phyloP scores from a whole-genome alignment of 148 eudicot species.

The Gaultheria prostrata region DNA sequence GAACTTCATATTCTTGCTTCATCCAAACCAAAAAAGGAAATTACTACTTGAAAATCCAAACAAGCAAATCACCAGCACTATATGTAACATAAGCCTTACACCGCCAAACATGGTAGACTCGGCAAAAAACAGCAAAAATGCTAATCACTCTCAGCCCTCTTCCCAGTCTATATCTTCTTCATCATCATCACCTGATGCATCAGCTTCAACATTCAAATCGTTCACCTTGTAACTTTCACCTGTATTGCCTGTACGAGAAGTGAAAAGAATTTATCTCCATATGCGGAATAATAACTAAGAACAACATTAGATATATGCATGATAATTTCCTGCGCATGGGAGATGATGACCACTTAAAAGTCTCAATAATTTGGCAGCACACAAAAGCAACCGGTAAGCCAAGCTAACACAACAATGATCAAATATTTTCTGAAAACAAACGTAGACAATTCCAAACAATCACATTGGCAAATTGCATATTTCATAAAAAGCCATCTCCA shows the following conservation, averaged over 20 bases:
- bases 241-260: slow-evolving; percentile 36
- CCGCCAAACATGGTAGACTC: not conserved
- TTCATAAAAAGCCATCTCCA: not conserved
- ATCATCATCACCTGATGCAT: slow-evolving; percentile 56
- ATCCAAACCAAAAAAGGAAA: not conserved
- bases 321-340: not conserved
- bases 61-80: not conserved
- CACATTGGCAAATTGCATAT: not conserved
- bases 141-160: slow-evolving; percentile 51
- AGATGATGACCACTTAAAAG: not conserved
- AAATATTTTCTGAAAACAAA: not conserved
- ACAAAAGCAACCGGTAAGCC: not conserved
- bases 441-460: not conserved
- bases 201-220: slow-evolving; percentile 84
- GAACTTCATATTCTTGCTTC: not conserved
- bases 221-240: slow-evolving; percentile 51
- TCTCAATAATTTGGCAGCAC: not conserved
- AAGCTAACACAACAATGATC: not conserved
- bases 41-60: not conserved
- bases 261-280: not conserved
- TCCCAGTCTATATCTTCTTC: slow-evolving; percentile 94
- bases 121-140: not conserved
- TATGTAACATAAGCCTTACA: not conserved
- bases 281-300: not conserved
- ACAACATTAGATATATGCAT: not conserved